Percentiles rank a stretch among this genome's conserved stretches.
Evolutionary conservation across 2,329 filamentous ascomycete genomes (phyloP).

Genomic region (Pseudogymnoascus sp.): DNA sequence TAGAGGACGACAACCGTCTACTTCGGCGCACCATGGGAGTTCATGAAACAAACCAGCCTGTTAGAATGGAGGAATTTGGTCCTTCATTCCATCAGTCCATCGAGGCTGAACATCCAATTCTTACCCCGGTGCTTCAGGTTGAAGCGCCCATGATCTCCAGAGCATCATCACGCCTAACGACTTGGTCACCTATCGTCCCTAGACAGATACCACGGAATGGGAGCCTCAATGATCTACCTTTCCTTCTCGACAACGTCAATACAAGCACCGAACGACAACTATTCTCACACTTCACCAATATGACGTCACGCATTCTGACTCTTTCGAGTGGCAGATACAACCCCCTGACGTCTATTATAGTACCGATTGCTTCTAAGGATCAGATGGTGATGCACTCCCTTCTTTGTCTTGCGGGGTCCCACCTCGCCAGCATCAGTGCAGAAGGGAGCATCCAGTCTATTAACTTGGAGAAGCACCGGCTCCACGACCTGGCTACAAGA

Average conservation of each 20-base stretch:
- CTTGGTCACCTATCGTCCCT: constrained; percentile 5
- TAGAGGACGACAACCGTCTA: too few species aligned
- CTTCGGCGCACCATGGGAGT: too few species aligned
- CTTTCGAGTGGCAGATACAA: constrained; percentile 11
- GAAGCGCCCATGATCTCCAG: not conserved
- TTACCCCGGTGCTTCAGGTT: too few species aligned
- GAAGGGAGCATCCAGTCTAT: constrained; percentile 3
- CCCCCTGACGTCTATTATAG: constrained; percentile 14
- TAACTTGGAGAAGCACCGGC: constrained; percentile 10
- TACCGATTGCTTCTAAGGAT: constrained; percentile 17
- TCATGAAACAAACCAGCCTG: too few species aligned
- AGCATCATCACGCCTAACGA: constrained; percentile 6
- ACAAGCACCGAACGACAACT: constrained; percentile 13
- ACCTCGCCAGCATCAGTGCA: constrained; percentile 13
- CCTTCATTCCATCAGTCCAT: too few species aligned
- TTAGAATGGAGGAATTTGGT: too few species aligned
- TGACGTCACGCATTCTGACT: constrained; percentile 15
- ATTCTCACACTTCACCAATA: constrained; percentile 16
- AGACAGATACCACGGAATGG: not conserved
- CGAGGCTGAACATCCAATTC: too few species aligned
- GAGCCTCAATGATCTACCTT: constrained; percentile 11
- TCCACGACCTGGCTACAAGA: constrained; percentile 13
- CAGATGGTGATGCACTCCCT: constrained; percentile 16
- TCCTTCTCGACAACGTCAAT: constrained; percentile 15
- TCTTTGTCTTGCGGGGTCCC: constrained; percentile 17